A percentile compares a stretch with the other conserved stretches of the same genome.
Evolutionary conservation across 441 rosid genomes (phyloP).

Genomic region (Populus hybrid): DNA sequence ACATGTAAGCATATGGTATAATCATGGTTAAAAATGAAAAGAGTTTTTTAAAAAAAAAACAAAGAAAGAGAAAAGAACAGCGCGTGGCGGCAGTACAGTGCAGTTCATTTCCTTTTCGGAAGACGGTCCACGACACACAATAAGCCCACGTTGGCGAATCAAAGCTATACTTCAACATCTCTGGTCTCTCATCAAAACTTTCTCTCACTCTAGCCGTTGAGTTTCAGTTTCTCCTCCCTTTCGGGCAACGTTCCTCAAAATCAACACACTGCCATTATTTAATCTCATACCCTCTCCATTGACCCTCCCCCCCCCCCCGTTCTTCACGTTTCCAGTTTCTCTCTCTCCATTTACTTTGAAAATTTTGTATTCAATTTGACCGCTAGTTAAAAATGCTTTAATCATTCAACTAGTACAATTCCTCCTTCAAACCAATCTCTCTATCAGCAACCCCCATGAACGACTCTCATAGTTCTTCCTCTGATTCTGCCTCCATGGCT

Average conservation of each 20-base stretch:
- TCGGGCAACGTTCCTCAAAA: neutral
- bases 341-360: conserved; percentile 9
- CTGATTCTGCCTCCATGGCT: conserved; percentile 56
- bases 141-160: neutral
- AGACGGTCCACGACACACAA: neutral
- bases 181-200: neutral
- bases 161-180: neutral
- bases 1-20: no score
- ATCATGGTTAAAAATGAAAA: no score
- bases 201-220: conserved; percentile 15
- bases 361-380: neutral
- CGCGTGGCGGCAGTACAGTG: neutral
- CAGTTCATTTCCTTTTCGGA: neutral
- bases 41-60: no score
- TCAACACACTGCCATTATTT: neutral
- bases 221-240: conserved; percentile 16
- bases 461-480: conserved; percentile 63
- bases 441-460: conserved; percentile 42
- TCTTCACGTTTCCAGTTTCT: conserved; percentile 1
- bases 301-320: neutral
- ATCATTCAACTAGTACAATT: neutral
- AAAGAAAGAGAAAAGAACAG: neutral
- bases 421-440: neutral
- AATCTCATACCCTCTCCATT: neutral
- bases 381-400: conserved; percentile 23